Evolutionary conservation across 768 basidiomycete species (phyloP).

Genomic region (Calvatia gigantea): DNA sequence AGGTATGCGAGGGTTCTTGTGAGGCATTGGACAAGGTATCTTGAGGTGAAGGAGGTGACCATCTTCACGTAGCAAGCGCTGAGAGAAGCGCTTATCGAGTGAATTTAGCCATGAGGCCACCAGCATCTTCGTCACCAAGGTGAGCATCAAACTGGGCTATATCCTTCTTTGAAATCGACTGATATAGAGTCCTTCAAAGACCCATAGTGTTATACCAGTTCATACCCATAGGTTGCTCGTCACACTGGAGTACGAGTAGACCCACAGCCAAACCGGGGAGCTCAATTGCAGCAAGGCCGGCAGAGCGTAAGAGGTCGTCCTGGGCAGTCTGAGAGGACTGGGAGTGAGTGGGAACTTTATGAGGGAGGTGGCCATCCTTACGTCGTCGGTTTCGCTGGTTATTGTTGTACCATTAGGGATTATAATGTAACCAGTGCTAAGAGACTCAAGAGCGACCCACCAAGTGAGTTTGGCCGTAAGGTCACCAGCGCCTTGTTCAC

Average conservation of each 20-base stretch:
- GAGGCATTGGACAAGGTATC: slow-evolving; percentile 75
- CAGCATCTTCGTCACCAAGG: slow-evolving; percentile 65
- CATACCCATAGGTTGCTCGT: slow-evolving; percentile 84
- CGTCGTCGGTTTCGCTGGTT: no score
- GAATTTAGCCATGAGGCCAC: slow-evolving; percentile 92
- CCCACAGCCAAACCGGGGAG: slow-evolving; percentile 64
- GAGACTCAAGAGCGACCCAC: no score
- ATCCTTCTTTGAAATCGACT: slow-evolving; percentile 60
- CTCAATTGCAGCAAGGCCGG: slow-evolving; percentile 61
- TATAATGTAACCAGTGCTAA: no score
- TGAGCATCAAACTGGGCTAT: slow-evolving; percentile 92
- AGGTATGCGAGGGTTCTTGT: slow-evolving; percentile 79
- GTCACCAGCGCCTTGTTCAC: no score
- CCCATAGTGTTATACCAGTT: slow-evolving; percentile 70
- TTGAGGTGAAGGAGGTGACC: slow-evolving; percentile 77
- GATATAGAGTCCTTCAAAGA: slow-evolving; percentile 67
- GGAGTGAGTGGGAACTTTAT: slow-evolving; percentile 37
- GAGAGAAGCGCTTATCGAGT: slow-evolving; percentile 48
- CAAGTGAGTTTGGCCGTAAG: no score
- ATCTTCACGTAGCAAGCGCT: slow-evolving; percentile 73
- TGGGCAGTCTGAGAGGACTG: slow-evolving; percentile 36
- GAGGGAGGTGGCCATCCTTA: no score
- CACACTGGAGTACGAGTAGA: slow-evolving; percentile 66
- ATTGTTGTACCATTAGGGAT: no score
- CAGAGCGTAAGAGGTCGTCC: slow-evolving; percentile 47